Evolutionary conservation across 768 basidiomycete genomes (phyloP).

Genomic region (Russula vinacea): DNA sequence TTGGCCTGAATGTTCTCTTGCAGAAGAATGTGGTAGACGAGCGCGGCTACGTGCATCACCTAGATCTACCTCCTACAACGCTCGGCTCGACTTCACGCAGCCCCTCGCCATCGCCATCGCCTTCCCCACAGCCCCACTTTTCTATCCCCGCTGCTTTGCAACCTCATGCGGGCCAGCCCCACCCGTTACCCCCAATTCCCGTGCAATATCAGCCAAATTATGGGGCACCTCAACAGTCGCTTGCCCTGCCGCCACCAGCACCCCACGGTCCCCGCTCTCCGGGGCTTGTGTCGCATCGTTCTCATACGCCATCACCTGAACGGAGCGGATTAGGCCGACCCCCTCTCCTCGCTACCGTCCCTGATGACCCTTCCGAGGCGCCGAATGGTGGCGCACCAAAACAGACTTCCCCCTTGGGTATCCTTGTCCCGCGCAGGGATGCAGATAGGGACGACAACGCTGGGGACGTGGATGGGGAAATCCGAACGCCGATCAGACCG

Average conservation of each 20-base stretch:
- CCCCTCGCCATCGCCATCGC: slow-evolving; percentile 45
- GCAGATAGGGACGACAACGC: slow-evolving; percentile 17
- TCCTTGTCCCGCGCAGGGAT: not conserved
- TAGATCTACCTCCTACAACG: slow-evolving; percentile 33
- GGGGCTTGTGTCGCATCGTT: slow-evolving; percentile 44
- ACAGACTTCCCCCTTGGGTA: slow-evolving; percentile 5
- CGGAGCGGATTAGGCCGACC: slow-evolving; percentile 33
- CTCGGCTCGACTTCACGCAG: slow-evolving; percentile 43
- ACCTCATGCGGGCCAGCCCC: slow-evolving; percentile 34
- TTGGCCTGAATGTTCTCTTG: slow-evolving; percentile 19
- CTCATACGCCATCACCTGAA: slow-evolving; percentile 72
- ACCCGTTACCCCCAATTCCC: slow-evolving; percentile 42
- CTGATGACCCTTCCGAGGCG: slow-evolving; percentile 18
- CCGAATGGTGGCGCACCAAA: slow-evolving; percentile 14
- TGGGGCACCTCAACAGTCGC: slow-evolving; percentile 37
- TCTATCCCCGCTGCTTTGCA: slow-evolving; percentile 35
- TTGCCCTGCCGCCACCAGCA: slow-evolving; percentile 64
- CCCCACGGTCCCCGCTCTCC: slow-evolving; percentile 73
- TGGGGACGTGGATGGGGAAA: slow-evolving; percentile 38
- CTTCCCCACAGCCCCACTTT: slow-evolving; percentile 40
- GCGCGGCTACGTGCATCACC: slow-evolving; percentile 32
- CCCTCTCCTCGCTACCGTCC: slow-evolving; percentile 10
- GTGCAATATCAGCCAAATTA: slow-evolving; percentile 29
- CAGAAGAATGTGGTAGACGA: slow-evolving; percentile 43
- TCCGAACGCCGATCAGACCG: slow-evolving; percentile 50